Conservation (phyloP, 2,329 filamentous ascomycete genomes). For the Apiospora rasikravindrae region DNA sequence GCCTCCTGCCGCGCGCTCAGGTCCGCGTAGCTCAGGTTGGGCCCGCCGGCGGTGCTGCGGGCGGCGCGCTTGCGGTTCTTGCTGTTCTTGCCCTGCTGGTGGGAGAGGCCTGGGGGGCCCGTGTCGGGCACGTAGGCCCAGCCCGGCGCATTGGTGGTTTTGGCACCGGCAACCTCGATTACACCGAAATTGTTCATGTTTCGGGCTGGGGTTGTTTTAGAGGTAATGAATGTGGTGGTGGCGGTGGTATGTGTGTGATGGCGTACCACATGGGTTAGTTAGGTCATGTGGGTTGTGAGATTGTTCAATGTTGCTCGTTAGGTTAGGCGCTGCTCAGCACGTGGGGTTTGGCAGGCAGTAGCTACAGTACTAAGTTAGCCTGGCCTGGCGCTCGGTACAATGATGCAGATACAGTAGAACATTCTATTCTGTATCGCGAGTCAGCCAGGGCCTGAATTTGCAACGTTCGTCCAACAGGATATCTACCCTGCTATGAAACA, state of each 20-base stretch:
- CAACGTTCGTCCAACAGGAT: neutral
- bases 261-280: too few species aligned
- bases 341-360: neutral
- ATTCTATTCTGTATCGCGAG: neutral
- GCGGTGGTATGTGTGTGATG: neutral
- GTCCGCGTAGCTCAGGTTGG: conserved; percentile 62
- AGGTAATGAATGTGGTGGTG: neutral
- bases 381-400: neutral
- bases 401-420: neutral
- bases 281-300: neutral
- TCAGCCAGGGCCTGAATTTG: neutral
- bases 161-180: conserved; percentile 77
- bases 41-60: conserved; percentile 49
- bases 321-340: neutral
- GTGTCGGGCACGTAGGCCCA: conserved; percentile 92
- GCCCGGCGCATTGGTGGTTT: conserved; percentile 75
- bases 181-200: conserved; percentile 76
- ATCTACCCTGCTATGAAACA: neutral
- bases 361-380: neutral
- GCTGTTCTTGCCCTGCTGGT: conserved; percentile 35
- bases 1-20: conserved; percentile 82
- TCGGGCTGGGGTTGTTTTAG: neutral
- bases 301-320: neutral
- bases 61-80: conserved; percentile 72
- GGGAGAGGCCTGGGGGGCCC: conserved; percentile 58